Percentiles rank a stretch among this genome's conserved stretches.
These are phyloP conservation scores for Sambucus nigra DNA, from an alignment of 129 eudicot species.

Conservation along the genomic window DNA sequence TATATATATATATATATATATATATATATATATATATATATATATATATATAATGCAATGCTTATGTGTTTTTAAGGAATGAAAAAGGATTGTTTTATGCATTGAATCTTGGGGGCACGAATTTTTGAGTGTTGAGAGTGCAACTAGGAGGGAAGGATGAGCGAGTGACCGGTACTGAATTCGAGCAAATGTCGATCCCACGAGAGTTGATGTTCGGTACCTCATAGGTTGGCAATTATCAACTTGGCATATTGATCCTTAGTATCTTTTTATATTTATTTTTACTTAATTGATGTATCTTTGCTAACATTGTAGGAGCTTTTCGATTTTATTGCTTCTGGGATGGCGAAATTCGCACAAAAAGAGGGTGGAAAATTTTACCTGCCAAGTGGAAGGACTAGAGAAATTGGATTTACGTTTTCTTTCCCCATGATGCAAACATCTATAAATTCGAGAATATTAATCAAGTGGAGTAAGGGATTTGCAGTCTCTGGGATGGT, in stretches of 20 bases:
- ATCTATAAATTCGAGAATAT: conserved; percentile 61
- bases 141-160: conserved; percentile 81
- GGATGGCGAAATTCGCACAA: conserved; percentile 50
- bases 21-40: too few species aligned
- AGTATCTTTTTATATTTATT: background rate
- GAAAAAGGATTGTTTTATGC: conserved; percentile 84
- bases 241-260: background rate
- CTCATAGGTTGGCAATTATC: conserved; percentile 38
- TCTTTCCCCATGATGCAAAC: conserved; percentile 85
- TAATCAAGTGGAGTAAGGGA: conserved; percentile 91
- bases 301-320: conserved; percentile 39
- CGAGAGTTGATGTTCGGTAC: conserved; percentile 66
- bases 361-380: conserved; percentile 60
- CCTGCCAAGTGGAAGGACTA: conserved; percentile 36
- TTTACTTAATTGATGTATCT: background rate
- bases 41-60: too few species aligned
- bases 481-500: conserved; percentile 81
- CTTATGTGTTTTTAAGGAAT: too few species aligned
- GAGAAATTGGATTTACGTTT: conserved; percentile 84
- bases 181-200: conserved; percentile 73
- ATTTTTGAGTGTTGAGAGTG: conserved; percentile 76
- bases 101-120: conserved; percentile 86
- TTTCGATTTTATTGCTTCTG: conserved; percentile 70
- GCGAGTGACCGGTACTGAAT: conserved; percentile 56
- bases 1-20: too few species aligned